phyloP scores from a whole-genome alignment of 1,284 basidiomycete species.

The Ustilago shanxiensis region DNA sequence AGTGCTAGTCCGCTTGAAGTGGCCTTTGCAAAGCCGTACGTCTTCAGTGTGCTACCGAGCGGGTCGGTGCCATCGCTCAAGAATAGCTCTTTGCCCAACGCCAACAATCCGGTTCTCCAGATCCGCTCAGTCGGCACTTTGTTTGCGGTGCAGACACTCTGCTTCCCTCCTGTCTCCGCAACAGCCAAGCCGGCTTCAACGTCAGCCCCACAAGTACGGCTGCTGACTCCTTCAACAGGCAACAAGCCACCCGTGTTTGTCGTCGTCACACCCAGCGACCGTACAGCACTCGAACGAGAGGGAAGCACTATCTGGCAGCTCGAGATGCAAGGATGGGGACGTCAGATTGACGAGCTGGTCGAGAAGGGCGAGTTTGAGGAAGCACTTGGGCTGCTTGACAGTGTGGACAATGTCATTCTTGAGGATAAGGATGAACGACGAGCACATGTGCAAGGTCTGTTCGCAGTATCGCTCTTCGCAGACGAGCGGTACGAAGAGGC shows the following conservation, averaged over 20 bases:
- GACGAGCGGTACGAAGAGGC: slow-evolving; percentile 80
- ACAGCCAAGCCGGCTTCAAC: slow-evolving; percentile 9
- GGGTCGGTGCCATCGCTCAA: slow-evolving; percentile 50
- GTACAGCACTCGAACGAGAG: slow-evolving; percentile 46
- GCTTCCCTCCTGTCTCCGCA: slow-evolving; percentile 45
- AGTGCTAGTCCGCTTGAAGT: slow-evolving; percentile 84
- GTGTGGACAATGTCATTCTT: slow-evolving; percentile 76
- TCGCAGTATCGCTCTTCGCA: slow-evolving; percentile 82
- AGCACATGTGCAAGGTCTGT: slow-evolving; percentile 72
- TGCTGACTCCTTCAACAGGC: slow-evolving; percentile 47
- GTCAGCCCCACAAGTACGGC: slow-evolving; percentile 43
- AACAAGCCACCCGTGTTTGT: slow-evolving; percentile 52
- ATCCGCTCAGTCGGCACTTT: slow-evolving; percentile 57
- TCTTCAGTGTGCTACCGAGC: slow-evolving; percentile 74
- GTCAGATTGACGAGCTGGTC: slow-evolving; percentile 88
- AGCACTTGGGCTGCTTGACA: slow-evolving; percentile 83
- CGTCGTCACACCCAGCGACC: slow-evolving; percentile 45
- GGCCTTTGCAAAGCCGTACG: slow-evolving; percentile 84
- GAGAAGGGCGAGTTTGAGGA: slow-evolving; percentile 80
- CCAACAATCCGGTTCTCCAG: slow-evolving; percentile 51
- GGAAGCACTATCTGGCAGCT: slow-evolving; percentile 79
- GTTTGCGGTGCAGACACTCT: slow-evolving; percentile 57
- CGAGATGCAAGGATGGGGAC: slow-evolving; percentile 79
- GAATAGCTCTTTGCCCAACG: slow-evolving; percentile 39
- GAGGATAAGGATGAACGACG: slow-evolving; percentile 74